Percentiles rank a stretch among this genome's conserved stretches.
Evolutionary conservation across 2,329 filamentous ascomycete genomes (phyloP).

Genomic region (Exophiala sideris): DNA sequence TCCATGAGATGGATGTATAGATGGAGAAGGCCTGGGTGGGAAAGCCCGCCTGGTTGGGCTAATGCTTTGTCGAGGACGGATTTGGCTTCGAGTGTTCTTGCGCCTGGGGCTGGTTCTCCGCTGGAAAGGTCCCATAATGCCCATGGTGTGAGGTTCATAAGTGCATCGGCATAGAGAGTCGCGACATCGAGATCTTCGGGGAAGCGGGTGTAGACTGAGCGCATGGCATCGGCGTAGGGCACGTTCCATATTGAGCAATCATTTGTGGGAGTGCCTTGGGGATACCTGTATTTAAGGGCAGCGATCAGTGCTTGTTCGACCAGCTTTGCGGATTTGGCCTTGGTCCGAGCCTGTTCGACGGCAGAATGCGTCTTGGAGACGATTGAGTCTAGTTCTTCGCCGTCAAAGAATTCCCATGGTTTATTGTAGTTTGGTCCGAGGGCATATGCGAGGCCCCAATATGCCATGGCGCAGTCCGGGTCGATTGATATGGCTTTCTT

Average conservation of each 20-base stretch:
- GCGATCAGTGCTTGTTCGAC: conserved; percentile 62
- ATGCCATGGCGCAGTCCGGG: conserved; percentile 37
- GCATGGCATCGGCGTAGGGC: conserved; percentile 62
- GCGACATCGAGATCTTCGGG: conserved; percentile 61
- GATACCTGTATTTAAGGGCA: conserved; percentile 62
- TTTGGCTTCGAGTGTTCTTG: conserved; percentile 59
- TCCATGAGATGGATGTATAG: conserved; percentile 76
- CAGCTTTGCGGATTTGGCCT: conserved; percentile 39
- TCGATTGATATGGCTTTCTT: conserved; percentile 35
- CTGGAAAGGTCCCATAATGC: conserved; percentile 60
- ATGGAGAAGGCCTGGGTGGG: conserved; percentile 69
- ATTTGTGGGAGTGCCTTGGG: conserved; percentile 46
- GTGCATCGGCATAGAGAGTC: conserved; percentile 60
- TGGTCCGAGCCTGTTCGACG: conserved; percentile 39
- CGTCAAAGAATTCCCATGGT: conserved; percentile 69
- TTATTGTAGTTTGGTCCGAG: conserved; percentile 78
- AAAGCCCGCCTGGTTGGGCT: conserved; percentile 43
- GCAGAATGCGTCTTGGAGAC: conserved; percentile 21
- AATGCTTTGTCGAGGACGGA: conserved; percentile 59
- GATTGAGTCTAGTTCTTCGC: conserved; percentile 51
- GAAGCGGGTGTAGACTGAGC: conserved; percentile 51
- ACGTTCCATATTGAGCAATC: conserved; percentile 56
- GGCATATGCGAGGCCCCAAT: conserved; percentile 55
- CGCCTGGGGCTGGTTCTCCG: conserved; percentile 53
- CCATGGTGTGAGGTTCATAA: conserved; percentile 67